These are phyloP conservation scores for Aschersonia sp. DNA, from an alignment of 2,329 filamentous ascomycete species.

Conservation along the genomic window DNA sequence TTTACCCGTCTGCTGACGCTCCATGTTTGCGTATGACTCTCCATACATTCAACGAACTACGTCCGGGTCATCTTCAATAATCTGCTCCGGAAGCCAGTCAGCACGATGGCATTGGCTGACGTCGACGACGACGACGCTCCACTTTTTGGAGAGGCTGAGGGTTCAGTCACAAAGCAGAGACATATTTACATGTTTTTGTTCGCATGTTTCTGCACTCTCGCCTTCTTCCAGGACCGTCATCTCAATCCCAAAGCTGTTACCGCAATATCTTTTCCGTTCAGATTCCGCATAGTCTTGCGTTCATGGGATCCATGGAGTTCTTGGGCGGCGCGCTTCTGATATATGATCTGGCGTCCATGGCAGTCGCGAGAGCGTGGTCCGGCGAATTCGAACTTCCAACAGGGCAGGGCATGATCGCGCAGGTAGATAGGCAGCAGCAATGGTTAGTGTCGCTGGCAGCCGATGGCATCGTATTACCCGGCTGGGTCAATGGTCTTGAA, in stretches of 20 bases:
- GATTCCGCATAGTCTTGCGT: conserved; percentile 27
- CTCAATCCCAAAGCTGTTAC: conserved; percentile 20
- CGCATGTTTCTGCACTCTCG: too few species aligned
- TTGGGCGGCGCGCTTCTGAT: conserved; percentile 19
- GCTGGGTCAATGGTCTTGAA: conserved; percentile 15
- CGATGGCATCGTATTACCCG: conserved; percentile 11
- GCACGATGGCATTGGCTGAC: too few species aligned
- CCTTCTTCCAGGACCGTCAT: background rate
- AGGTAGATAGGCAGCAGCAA: conserved; percentile 17
- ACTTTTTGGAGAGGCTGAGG: too few species aligned
- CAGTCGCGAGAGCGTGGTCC: conserved; percentile 27
- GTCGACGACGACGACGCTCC: too few species aligned
- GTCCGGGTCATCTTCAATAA: too few species aligned
- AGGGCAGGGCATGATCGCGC: conserved; percentile 18
- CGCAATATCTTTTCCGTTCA: conserved; percentile 29
- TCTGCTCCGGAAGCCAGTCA: too few species aligned
- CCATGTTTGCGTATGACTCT: too few species aligned
- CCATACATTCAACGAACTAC: too few species aligned
- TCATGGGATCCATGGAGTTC: conserved; percentile 22
- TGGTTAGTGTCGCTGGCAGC: conserved; percentile 15
- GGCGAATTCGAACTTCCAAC: conserved; percentile 22
- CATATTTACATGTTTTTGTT: too few species aligned
- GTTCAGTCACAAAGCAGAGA: too few species aligned
- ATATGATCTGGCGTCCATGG: conserved; percentile 28
- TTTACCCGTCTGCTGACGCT: too few species aligned